phyloP scores from a whole-genome alignment of 768 basidiomycete genomes.

The Dentipellis fragilis region DNA sequence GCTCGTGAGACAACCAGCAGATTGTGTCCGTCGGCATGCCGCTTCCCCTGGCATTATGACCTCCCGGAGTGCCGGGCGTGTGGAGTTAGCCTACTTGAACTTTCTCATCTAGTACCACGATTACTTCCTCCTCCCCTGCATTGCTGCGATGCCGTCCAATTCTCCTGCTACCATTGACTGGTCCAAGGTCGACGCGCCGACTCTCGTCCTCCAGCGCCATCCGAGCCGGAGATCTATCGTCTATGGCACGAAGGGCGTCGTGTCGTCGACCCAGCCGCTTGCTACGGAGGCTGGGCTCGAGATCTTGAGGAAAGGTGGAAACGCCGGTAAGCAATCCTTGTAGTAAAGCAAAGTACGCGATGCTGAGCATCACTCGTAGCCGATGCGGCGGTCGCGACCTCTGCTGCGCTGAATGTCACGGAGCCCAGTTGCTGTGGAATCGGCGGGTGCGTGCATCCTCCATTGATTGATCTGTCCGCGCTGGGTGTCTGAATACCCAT shows the following conservation, averaged over 20 bases:
- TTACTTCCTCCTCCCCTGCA: too few relatives aligned
- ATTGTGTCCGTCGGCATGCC: too few relatives aligned
- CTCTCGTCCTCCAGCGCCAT: constrained; percentile 59
- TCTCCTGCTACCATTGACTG: constrained; percentile 35
- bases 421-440: constrained; percentile 88
- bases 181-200: constrained; percentile 56
- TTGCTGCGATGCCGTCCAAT: too few relatives aligned
- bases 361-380: constrained; percentile 32
- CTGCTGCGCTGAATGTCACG: constrained; percentile 87
- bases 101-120: too few relatives aligned
- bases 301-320: constrained; percentile 87
- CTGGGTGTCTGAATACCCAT: neutral
- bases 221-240: constrained; percentile 76
- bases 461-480: neutral
- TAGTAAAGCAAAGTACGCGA: neutral
- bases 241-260: constrained; percentile 50
- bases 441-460: constrained; percentile 51
- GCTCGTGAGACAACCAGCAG: too few relatives aligned
- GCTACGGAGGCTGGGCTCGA: constrained; percentile 89
- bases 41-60: too few relatives aligned
- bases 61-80: too few relatives aligned
- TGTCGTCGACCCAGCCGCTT: constrained; percentile 83
- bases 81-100: too few relatives aligned
- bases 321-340: constrained; percentile 59
- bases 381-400: constrained; percentile 90